A percentile compares a stretch with the other conserved stretches of the same genome.
These are phyloP conservation scores for Scytalidium sp. DNA, from an alignment of 2,329 filamentous ascomycete species.

Conservation along the genomic window DNA sequence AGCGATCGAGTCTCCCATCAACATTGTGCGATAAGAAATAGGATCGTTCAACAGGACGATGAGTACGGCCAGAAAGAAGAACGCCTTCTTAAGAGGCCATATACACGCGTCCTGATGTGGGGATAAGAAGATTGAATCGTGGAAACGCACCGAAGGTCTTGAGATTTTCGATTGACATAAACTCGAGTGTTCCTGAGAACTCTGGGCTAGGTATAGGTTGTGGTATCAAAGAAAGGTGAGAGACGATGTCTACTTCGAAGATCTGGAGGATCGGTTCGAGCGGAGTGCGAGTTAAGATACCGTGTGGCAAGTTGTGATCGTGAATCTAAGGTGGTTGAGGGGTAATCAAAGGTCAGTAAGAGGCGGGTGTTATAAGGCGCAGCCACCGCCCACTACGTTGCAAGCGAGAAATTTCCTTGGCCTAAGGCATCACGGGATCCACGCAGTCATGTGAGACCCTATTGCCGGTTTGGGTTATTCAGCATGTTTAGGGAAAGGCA, in stretches of 20 bases:
- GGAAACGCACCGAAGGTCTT: slow-evolving; percentile 79
- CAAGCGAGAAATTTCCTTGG: background rate
- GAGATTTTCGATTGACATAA: slow-evolving; percentile 99
- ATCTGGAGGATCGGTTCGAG: background rate
- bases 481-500: no score
- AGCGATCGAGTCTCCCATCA: slow-evolving; percentile 8
- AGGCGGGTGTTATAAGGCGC: background rate
- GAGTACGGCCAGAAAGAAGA: background rate
- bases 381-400: background rate
- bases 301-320: background rate
- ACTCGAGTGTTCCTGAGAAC: slow-evolving; percentile 67
- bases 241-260: background rate
- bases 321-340: background rate
- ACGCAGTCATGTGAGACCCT: background rate
- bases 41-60: background rate
- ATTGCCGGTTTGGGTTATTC: no score
- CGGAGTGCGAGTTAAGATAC: slow-evolving; percentile 1
- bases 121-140: background rate
- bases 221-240: slow-evolving; percentile 1
- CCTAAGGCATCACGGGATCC: background rate
- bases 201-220: slow-evolving; percentile 19
- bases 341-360: background rate
- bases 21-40: slow-evolving; percentile 13
- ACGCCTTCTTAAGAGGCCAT: background rate
- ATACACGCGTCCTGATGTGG: background rate